These are phyloP conservation scores for Protomyces inundatus DNA, from an alignment of 1,139 yeast species.

Conservation along the genomic window DNA sequence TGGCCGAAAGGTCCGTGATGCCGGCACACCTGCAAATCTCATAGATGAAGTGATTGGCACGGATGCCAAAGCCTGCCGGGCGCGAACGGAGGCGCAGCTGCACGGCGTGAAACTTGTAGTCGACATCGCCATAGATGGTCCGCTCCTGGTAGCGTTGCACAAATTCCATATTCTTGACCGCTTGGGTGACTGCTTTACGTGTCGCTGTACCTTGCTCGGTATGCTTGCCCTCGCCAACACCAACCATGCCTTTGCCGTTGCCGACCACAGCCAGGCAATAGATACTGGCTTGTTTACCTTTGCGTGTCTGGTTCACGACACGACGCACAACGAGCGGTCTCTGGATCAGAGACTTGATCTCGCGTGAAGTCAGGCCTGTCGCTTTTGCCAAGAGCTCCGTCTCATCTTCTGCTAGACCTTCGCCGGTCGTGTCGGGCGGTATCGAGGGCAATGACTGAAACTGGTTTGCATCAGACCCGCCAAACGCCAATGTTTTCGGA, in stretches of 20 bases:
- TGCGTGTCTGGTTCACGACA: constrained; percentile 87
- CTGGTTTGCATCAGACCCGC: not conserved
- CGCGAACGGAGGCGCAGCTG: constrained; percentile 76
- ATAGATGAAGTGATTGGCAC: constrained; percentile 85
- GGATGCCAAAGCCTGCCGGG: constrained; percentile 76
- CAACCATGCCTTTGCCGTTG: constrained; percentile 87
- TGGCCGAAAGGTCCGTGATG: constrained; percentile 85
- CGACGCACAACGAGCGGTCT: constrained; percentile 42
- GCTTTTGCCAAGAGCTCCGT: constrained; percentile 23
- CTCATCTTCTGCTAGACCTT: constrained; percentile 21
- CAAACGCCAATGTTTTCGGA: not conserved
- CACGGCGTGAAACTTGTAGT: constrained; percentile 82
- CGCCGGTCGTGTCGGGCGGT: constrained; percentile 25
- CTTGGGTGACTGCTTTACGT: constrained; percentile 87
- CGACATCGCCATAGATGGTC: constrained; percentile 81
- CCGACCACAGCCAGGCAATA: constrained; percentile 89
- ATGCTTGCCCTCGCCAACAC: constrained; percentile 93
- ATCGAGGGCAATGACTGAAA: constrained; percentile 2
- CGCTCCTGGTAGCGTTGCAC: constrained; percentile 86
- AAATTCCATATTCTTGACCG: constrained; percentile 74
- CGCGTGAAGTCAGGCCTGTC: constrained; percentile 14
- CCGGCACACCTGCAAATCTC: constrained; percentile 95
- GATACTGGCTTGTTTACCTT: constrained; percentile 83
- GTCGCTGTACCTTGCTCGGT: constrained; percentile 74
- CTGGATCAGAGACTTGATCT: constrained; percentile 19